These are phyloP conservation scores for Mucor sp. DNA, from an alignment of 371 early-diverging fungal species.

Conservation along the genomic window DNA sequence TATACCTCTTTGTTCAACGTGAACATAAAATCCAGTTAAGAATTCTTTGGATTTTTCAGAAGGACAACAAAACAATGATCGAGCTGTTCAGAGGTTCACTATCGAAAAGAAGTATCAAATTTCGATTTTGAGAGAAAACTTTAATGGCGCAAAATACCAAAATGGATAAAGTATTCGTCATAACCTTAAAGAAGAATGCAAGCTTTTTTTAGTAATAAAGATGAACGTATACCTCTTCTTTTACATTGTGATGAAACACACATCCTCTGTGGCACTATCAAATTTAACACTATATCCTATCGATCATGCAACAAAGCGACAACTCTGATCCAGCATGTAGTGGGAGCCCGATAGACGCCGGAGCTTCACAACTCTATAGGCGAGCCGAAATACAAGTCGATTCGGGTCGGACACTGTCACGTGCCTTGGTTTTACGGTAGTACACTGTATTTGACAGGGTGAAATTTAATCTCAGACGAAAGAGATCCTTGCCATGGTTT, in stretches of 20 bases:
- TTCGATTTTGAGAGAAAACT: not conserved
- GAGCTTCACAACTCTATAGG: no score
- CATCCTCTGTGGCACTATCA: not conserved
- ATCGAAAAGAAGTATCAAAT: not conserved
- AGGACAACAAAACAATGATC: not conserved
- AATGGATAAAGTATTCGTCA: not conserved
- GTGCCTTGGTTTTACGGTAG: not conserved
- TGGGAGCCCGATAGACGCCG: no score
- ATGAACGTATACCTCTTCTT: not conserved
- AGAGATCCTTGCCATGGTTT: not conserved
- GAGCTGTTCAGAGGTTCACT: not conserved
- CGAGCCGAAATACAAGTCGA: not conserved
- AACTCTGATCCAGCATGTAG: no score
- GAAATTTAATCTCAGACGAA: slow-evolving; percentile 13
- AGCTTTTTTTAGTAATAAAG: not conserved
- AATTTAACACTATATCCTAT: not conserved
- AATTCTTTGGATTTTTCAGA: not conserved
- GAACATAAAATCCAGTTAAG: not conserved
- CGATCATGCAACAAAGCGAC: not conserved
- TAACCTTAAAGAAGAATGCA: not conserved
- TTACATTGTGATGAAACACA: not conserved
- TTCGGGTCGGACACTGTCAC: not conserved
- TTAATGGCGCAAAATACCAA: not conserved
- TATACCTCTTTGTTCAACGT: not conserved
- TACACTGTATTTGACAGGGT: not conserved